These are phyloP conservation scores for Phalaenopsis equestris DNA, from an alignment of 106 monocot species.

Conservation along the genomic window DNA sequence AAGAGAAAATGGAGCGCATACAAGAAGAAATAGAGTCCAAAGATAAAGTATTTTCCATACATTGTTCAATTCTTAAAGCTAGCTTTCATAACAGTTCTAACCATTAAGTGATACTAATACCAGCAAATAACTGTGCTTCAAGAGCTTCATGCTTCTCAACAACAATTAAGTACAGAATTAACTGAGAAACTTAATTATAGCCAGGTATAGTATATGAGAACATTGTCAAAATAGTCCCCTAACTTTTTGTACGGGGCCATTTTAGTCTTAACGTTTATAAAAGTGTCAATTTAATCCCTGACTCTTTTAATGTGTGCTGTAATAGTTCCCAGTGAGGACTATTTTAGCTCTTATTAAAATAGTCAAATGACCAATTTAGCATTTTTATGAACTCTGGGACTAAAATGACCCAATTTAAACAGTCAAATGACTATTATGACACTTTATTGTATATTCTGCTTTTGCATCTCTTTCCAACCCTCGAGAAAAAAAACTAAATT, in stretches of 20 bases:
- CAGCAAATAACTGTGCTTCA: conserved; percentile 85
- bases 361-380: too few relatives aligned
- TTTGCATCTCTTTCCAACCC: neutral
- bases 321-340: too few relatives aligned
- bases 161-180: conserved; percentile 59
- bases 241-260: too few relatives aligned
- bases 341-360: neutral
- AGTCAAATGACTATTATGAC: too few relatives aligned
- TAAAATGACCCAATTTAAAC: too few relatives aligned
- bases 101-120: conserved; percentile 11
- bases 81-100: neutral
- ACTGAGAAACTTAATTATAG: conserved; percentile 74
- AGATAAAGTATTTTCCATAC: conserved; percentile 53
- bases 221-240: too few relatives aligned
- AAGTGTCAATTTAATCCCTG: too few relatives aligned
- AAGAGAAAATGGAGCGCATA: conserved; percentile 77
- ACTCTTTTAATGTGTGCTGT: too few relatives aligned
- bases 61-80: neutral
- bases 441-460: too few relatives aligned
- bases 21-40: conserved; percentile 79
- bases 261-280: too few relatives aligned
- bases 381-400: too few relatives aligned
- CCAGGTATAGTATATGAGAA: conserved; percentile 29
- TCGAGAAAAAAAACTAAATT: neutral
- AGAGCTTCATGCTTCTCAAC: conserved; percentile 85